A percentile compares a stretch with the other conserved stretches of the same genome.
phyloP scores from a whole-genome alignment of 2,329 filamentous ascomycete species.

The Ustilaginoidea virens region DNA sequence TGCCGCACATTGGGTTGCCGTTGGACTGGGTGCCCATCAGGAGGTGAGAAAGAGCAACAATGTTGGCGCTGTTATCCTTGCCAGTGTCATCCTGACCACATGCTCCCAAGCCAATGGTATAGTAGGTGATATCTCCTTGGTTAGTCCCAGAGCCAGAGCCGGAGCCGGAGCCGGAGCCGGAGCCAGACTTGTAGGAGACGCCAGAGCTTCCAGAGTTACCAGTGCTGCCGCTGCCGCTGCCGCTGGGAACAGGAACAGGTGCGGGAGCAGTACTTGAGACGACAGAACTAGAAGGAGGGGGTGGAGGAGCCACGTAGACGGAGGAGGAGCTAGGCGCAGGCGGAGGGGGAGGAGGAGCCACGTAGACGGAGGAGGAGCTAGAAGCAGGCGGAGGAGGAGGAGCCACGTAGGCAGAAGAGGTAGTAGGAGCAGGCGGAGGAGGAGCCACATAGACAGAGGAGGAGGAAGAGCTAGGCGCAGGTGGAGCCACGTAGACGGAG shows the following conservation, averaged over 20 bases:
- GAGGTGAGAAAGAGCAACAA: constrained; percentile 51
- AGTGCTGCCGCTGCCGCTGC: constrained; percentile 3
- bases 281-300: no score
- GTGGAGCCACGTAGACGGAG: constrained; percentile 7
- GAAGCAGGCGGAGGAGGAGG: constrained; percentile 5
- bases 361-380: constrained; percentile 7
- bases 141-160: constrained; percentile 13
- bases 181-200: no score
- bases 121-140: constrained; percentile 60
- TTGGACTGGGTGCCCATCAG: constrained; percentile 53
- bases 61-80: constrained; percentile 35
- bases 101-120: constrained; percentile 49
- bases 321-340: constrained; percentile 5
- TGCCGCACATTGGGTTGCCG: constrained; percentile 54
- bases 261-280: no score
- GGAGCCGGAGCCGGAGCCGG: constrained; percentile 8
- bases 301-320: no score
- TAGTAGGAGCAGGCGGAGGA: no score
- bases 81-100: constrained; percentile 51
- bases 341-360: constrained; percentile 5
- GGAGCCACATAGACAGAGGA: no score
- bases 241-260: no score
- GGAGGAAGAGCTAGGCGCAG: constrained; percentile 5
- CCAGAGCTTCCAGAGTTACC: constrained; percentile 6
- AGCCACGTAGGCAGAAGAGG: constrained; percentile 5